Evolutionary conservation across 2,329 filamentous ascomycete genomes (phyloP), one percentile per base, ranked within the genome.

Genomic region (Rhexocercosporidium sp.): DNA sequence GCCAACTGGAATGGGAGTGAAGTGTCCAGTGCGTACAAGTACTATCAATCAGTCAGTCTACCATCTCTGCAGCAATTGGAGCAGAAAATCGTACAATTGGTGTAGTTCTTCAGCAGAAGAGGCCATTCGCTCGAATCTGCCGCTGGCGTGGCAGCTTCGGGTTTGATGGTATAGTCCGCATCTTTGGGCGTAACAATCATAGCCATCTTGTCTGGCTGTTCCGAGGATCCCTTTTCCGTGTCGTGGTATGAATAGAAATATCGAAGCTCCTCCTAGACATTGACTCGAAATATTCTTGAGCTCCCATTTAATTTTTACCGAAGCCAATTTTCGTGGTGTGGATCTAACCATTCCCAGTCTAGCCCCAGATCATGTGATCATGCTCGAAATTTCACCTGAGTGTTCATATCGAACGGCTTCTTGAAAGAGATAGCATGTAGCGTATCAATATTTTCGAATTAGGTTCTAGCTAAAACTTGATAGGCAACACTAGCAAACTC

Each of bases 101-200:
- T 92, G 83, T 96, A 98, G 84, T 97, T 97, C 85, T 97, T 97
- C 78, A 98, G 87, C 76, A 98, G 86, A 77, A 98, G 85, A 76
- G 96, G 96, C 93, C 94, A 97, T 80, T 90, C 87, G 84, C 91
- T 94, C 75, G 93, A 96, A 82, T 96, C 90, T 76, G 96, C 85
- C 68, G 88, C 84, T 73, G 94, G 92, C 76, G 90, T 89, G 73
- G 87, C 84, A 76, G 92, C 90, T 85, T 96, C 90, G 65, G 96
- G 96, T 89, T 97, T 97, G 85, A 99, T 97, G 80, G 87, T 86
- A 80, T 92, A 93, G 77, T 95, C 91, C 76, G 88, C 86, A 78
- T 92, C 90, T 75, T 82, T 79, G 72, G 79, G 79, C 60, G 78
- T 72, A 73, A 82, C 78, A 69, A 84, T 85, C 82, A 87, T 84